Conservation (phyloP, 139 green algal species). For the Ettlia oleoabundans region DNA sequence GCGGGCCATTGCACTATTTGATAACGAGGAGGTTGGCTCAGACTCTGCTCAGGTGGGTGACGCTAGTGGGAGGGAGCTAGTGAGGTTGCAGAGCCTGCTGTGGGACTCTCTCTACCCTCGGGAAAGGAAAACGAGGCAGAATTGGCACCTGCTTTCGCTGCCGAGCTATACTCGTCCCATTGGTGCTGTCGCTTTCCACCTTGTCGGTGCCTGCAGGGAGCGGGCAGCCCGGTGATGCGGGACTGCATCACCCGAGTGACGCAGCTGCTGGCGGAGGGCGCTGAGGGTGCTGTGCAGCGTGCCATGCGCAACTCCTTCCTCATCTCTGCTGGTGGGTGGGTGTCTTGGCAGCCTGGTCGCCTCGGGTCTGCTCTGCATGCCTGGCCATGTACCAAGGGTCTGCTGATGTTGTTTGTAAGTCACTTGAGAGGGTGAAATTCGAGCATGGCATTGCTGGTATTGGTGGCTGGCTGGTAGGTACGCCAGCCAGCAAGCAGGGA, state of each 20-base stretch:
- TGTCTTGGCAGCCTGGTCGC: not conserved
- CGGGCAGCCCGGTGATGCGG: slow-evolving; percentile 87
- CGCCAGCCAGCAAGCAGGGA: too few species aligned
- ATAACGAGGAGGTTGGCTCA: slow-evolving; percentile 92
- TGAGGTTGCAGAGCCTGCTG: not conserved
- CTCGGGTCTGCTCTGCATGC: too few species aligned
- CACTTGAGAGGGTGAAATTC: too few species aligned
- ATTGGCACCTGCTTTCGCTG: not conserved
- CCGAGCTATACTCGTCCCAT: too few species aligned
- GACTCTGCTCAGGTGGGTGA: slow-evolving; percentile 18
- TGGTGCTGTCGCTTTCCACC: too few species aligned
- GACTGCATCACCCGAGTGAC: slow-evolving; percentile 88
- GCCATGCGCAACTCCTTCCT: slow-evolving; percentile 77
- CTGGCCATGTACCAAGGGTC: too few species aligned
- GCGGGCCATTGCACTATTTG: slow-evolving; percentile 90
- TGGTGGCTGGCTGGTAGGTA: too few species aligned
- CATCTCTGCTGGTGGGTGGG: slow-evolving; percentile 63
- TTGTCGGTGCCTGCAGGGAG: slow-evolving; percentile 60
- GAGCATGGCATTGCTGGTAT: too few species aligned
- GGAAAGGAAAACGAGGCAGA: too few species aligned
- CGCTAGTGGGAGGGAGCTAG: too few species aligned
- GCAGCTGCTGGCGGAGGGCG: slow-evolving; percentile 50
- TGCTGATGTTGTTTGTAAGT: not conserved
- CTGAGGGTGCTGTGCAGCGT: slow-evolving; percentile 71
- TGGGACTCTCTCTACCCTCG: too few species aligned